A percentile compares a stretch with the other conserved stretches of the same genome.
Evolutionary conservation across 257 asterid species (phyloP).

Genomic region (Jasminum sambac): DNA sequence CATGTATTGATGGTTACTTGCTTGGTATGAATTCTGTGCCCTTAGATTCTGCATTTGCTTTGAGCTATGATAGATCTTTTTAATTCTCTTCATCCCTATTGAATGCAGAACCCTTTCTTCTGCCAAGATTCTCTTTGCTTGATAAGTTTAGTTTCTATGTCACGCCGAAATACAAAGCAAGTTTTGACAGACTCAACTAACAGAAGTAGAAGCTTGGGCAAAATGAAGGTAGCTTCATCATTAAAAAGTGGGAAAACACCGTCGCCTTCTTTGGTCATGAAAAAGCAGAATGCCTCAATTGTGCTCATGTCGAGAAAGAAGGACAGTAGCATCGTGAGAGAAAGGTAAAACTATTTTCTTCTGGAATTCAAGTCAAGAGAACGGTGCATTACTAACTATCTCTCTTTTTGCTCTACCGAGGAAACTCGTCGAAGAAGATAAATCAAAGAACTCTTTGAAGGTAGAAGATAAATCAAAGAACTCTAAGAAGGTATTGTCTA

Average conservation of each 20-base stretch:
- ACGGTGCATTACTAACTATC: conserved; percentile 12
- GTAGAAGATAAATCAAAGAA: conserved; percentile 42
- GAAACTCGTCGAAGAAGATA: conserved; percentile 53
- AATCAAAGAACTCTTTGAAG: conserved; percentile 40
- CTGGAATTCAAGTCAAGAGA: conserved; percentile 6
- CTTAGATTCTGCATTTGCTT: background rate
- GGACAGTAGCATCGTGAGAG: conserved; percentile 36
- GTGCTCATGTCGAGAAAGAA: conserved; percentile 35
- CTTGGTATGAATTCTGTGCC: conserved; percentile 53
- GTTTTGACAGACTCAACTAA: conserved; percentile 52
- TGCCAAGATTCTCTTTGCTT: conserved; percentile 74
- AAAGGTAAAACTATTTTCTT: conserved; percentile 55
- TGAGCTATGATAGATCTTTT: conserved; percentile 14
- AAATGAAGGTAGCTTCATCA: conserved; percentile 44
- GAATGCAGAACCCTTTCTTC: conserved; percentile 58
- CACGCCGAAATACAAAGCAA: conserved; percentile 53
- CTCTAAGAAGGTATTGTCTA: conserved; percentile 48
- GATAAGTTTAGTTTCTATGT: conserved; percentile 65
- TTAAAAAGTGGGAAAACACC: conserved; percentile 36
- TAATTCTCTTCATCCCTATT: conserved; percentile 7
- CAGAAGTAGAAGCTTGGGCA: conserved; percentile 43
- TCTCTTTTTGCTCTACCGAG: conserved; percentile 30
- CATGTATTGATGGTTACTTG: conserved; percentile 63
- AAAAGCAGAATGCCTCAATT: conserved; percentile 36
- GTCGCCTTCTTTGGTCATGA: conserved; percentile 44